Evolutionary conservation across 2,329 filamentous ascomycete species (phyloP).

Genomic region (Diplodia seriata): DNA sequence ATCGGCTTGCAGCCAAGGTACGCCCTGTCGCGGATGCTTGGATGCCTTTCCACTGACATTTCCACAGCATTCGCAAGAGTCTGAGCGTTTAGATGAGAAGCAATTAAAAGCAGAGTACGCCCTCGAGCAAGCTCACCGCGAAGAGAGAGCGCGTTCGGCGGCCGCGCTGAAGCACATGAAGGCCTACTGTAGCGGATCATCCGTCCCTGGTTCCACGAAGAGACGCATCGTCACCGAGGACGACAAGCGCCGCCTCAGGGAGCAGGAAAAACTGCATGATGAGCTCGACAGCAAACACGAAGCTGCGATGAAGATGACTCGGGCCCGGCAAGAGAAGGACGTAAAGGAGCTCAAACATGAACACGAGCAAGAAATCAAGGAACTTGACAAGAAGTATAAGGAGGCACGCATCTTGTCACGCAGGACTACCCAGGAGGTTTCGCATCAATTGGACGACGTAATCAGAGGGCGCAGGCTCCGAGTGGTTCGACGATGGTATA

Average conservation of each 20-base stretch:
- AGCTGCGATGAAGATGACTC: constrained; percentile 55
- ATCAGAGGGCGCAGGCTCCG: constrained; percentile 24
- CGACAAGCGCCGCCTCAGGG: constrained; percentile 53
- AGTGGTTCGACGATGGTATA: constrained; percentile 26
- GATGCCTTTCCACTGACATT: background rate
- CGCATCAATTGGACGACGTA: constrained; percentile 6
- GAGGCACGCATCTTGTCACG: constrained; percentile 5
- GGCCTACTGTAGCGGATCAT: constrained; percentile 53
- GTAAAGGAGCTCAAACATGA: constrained; percentile 37
- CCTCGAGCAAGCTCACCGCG: constrained; percentile 49
- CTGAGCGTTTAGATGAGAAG: constrained; percentile 54
- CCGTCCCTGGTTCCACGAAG: constrained; percentile 33
- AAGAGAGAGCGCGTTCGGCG: constrained; percentile 52
- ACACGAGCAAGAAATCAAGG: constrained; percentile 16
- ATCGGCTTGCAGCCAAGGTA: constrained; percentile 18
- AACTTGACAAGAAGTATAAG: constrained; percentile 13
- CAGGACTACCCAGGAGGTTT: constrained; percentile 1
- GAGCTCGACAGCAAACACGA: constrained; percentile 53
- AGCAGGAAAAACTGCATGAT: constrained; percentile 47
- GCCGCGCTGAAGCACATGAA: constrained; percentile 58
- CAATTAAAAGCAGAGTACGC: constrained; percentile 54
- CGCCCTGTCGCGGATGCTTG: background rate
- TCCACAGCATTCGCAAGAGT: constrained; percentile 46
- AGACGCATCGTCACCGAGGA: constrained; percentile 52
- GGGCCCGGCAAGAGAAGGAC: constrained; percentile 53